Evolutionary conservation across 148 eudicot species (phyloP).

Genomic region (Suaeda aralocaspica): DNA sequence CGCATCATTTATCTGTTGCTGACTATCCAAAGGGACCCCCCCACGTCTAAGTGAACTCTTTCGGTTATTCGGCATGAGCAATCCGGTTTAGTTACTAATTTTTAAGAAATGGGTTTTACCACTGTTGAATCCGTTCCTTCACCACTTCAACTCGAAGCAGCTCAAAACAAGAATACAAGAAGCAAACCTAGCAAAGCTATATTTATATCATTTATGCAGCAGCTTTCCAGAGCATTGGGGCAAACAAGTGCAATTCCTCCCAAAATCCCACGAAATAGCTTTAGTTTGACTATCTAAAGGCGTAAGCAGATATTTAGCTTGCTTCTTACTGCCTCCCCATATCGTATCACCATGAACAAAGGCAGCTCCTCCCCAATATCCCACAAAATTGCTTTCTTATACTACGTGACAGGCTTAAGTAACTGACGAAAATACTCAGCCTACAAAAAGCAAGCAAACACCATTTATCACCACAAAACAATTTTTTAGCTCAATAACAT

Average conservation of each 20-base stretch:
- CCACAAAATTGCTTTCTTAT: constrained; percentile 19
- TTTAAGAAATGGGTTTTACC: constrained; percentile 12
- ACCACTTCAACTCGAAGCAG: constrained; percentile 6
- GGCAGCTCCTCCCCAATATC: constrained; percentile 22
- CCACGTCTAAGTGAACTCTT: constrained; percentile 26
- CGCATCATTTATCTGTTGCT: constrained; percentile 25
- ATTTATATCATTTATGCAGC: constrained; percentile 21
- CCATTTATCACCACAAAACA: background rate
- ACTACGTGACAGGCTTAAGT: constrained; percentile 88
- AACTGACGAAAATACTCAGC: constrained; percentile 83
- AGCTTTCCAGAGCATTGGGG: constrained; percentile 10
- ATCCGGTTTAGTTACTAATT: constrained; percentile 7
- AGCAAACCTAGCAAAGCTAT: constrained; percentile 24
- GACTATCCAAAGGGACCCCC: constrained; percentile 30
- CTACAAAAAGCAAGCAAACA: constrained; percentile 35
- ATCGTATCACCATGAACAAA: background rate
- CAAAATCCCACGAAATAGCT: background rate
- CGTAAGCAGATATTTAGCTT: background rate
- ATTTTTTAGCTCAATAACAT: background rate
- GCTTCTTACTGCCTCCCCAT: background rate
- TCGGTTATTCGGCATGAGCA: constrained; percentile 44
- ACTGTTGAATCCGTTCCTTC: background rate
- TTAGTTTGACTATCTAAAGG: background rate
- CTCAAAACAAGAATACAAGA: constrained; percentile 10
- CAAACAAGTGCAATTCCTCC: background rate